Base-by-base conservation (phyloP, 2,329 filamentous ascomycete species). In the Penicillium sp. region DNA sequence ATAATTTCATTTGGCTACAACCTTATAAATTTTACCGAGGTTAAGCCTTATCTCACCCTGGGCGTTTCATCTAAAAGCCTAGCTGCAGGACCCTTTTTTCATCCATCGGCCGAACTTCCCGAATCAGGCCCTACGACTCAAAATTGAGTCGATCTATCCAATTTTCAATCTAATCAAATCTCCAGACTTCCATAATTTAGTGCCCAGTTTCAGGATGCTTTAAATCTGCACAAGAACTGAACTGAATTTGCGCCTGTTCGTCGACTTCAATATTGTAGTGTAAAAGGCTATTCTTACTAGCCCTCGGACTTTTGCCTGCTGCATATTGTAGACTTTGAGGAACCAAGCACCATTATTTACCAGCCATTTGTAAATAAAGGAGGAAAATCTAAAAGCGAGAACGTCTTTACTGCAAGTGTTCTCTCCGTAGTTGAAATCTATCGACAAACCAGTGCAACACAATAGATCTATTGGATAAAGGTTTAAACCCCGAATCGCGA, bases 61-160 rank as follows among this genome's bases (percentile, higher is more conserved):
- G 4, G 8, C 19, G 26, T 48, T 48, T 48, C 46, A 48, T 23
- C 11, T 48, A 16, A 9, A 14, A 16, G 19, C 5, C 44, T 16
- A 10, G 44, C 44, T 47, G 44, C 44, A 31, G n/a, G 9, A 47
- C 44, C 25, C 14, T 33, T 48, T 48, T 48, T 48, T 48, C 16
- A 48, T 27, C 26, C 26, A 23, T 21, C 46, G 46, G 46, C 6
- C n/a, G 27, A 31, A 35, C 25, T 48, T 48, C 26, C 45, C 46
- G 27, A 48, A 31, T 31, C 16, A 21, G 45, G 27, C 45, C 3
- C 46, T n/a, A 45, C 23, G 37, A 53, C 50, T 29, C 43, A 57
- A 49, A 35, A 53, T 49, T 57, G 33, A 42, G 54, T 52, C 54
- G 44, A 48, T 49, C 33, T n/a, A 48, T 44, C 23, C 31, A 25